Conservation (phyloP, 2,329 filamentous ascomycete genomes). For the Celoporthe dispersa region DNA sequence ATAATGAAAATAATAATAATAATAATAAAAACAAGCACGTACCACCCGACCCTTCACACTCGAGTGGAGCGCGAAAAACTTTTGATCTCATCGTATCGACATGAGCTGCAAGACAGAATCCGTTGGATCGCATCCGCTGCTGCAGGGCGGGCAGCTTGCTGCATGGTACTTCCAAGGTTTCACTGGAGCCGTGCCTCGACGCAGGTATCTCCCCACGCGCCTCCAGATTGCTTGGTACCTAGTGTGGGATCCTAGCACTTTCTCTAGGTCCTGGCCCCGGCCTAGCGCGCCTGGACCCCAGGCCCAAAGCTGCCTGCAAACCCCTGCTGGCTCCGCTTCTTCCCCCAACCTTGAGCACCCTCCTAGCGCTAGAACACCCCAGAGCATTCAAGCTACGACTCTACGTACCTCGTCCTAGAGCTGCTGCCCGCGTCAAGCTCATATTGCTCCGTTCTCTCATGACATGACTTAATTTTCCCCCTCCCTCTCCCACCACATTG, state of each 20-base stretch:
- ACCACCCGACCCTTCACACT: not conserved
- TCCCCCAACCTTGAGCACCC: not conserved
- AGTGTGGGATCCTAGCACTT: not conserved
- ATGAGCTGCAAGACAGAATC: slow-evolving; percentile 2
- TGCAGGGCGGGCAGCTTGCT: not conserved
- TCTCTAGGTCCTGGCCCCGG: not conserved
- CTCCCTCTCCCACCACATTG: slow-evolving; percentile 15
- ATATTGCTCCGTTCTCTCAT: slow-evolving; percentile 17
- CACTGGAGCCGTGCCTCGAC: not conserved
- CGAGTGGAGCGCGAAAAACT: not conserved
- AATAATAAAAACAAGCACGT: not conserved
- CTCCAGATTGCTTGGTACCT: not conserved
- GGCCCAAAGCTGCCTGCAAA: not conserved
- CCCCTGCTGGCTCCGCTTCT: not conserved
- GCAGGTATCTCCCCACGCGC: slow-evolving; percentile 2
- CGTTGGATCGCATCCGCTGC: slow-evolving; percentile 6
- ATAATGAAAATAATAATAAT: no score
- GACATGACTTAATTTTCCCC: slow-evolving; percentile 14
- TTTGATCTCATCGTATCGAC: slow-evolving; percentile 5
- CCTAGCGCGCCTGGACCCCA: slow-evolving; percentile 9
- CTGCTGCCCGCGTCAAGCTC: slow-evolving; percentile 16
- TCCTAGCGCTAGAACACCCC: not conserved
- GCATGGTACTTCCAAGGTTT: not conserved
- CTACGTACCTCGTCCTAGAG: not conserved
- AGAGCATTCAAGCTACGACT: slow-evolving; percentile 8